A percentile compares a stretch with the other conserved stretches of the same genome.
Evolutionary conservation across 352 stramenopile genomes (phyloP).

Genomic region (Phytophthora sojae): DNA sequence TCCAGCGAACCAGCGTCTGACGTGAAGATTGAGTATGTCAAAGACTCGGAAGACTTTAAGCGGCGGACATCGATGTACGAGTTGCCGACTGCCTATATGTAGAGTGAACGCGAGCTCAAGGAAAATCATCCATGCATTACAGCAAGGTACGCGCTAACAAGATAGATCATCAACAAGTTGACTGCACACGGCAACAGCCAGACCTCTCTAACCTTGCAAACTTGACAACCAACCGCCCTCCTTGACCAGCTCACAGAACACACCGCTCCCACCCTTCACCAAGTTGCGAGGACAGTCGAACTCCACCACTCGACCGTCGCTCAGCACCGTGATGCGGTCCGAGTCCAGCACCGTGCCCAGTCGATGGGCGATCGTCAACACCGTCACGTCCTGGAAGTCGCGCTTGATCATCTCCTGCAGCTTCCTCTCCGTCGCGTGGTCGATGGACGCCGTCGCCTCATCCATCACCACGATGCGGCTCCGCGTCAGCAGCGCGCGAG

Average conservation of each 20-base stretch:
- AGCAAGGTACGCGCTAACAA: background rate
- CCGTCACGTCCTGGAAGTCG: slow-evolving; percentile 89
- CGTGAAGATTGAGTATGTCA: slow-evolving; percentile 32
- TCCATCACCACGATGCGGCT: slow-evolving; percentile 93
- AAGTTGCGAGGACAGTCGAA: slow-evolving; percentile 73
- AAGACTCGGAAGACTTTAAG: slow-evolving; percentile 39
- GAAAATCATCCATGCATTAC: background rate
- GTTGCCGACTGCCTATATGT: slow-evolving; percentile 17
- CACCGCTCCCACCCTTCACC: slow-evolving; percentile 7
- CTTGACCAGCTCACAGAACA: slow-evolving; percentile 34
- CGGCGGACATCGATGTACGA: slow-evolving; percentile 25
- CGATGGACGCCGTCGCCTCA: slow-evolving; percentile 65
- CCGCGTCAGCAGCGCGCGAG: slow-evolving; percentile 86
- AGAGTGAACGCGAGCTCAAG: background rate
- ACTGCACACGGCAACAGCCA: background rate
- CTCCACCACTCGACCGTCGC: slow-evolving; percentile 84
- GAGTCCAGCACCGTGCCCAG: slow-evolving; percentile 51
- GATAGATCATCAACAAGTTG: background rate
- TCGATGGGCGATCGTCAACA: slow-evolving; percentile 95
- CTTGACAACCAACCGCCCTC: slow-evolving; percentile 17
- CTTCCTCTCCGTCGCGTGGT: slow-evolving; percentile 49
- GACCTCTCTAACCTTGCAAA: slow-evolving; percentile 1
- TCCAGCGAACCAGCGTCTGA: background rate
- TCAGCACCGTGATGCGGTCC: slow-evolving; percentile 86
- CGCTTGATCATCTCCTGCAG: slow-evolving; percentile 48